These are phyloP conservation scores for Trichoderma hamatum DNA, from an alignment of 2,329 filamentous ascomycete genomes.

Conservation along the genomic window DNA sequence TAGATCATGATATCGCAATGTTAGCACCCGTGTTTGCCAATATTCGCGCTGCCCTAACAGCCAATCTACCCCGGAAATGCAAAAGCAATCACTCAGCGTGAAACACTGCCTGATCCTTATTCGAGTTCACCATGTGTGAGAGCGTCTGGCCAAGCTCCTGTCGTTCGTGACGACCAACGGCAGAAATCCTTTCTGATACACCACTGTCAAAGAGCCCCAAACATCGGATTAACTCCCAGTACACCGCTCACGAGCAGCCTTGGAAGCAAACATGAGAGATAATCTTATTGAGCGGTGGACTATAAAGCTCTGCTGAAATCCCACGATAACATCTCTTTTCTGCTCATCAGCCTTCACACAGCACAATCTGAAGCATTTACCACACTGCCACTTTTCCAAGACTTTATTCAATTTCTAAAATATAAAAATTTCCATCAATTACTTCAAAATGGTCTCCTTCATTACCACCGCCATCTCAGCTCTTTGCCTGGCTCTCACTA, in stretches of 20 bases:
- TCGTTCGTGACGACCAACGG: neutral
- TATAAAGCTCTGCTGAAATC: slow-evolving; percentile 21
- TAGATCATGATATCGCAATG: neutral
- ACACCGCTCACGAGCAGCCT: neutral
- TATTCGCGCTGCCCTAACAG: neutral
- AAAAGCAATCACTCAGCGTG: neutral
- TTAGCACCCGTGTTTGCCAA: neutral
- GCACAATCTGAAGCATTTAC: neutral
- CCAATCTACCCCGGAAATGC: neutral
- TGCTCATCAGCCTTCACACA: slow-evolving; percentile 2
- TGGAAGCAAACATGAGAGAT: slow-evolving; percentile 3
- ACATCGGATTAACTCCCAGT: slow-evolving; percentile 2
- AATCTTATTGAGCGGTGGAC: neutral
- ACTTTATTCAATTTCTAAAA: neutral
- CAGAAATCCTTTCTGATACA: neutral
- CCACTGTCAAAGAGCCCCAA: neutral
- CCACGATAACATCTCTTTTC: slow-evolving; percentile 7
- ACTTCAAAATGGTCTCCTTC: slow-evolving; percentile 25
- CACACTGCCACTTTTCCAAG: neutral
- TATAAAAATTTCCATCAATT: neutral
- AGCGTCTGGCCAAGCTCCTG: neutral
- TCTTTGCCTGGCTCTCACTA: slow-evolving; percentile 17
- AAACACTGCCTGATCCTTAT: neutral
- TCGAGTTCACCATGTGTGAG: neutral
- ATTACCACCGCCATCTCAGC: neutral